Base-by-base conservation (phyloP, 306 rosid genomes). In the Ormosia emarginata region DNA sequence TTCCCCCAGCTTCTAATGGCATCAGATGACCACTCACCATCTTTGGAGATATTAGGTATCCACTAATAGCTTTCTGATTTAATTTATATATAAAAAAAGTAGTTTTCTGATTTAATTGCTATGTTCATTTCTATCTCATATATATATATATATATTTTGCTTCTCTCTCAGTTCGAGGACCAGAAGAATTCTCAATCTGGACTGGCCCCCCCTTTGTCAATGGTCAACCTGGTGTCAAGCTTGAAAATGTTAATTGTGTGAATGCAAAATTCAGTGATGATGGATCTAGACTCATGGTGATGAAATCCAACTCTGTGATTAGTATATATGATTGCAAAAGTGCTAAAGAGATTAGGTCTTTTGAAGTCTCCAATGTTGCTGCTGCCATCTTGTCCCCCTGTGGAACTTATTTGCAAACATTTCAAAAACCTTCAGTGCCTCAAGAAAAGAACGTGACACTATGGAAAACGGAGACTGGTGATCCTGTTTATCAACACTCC, bases 21-120 rank as follows among this genome's bases (percentile, higher is more conserved):
- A n/a, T 80, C 90, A 50, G 75, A 69, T 37, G 79, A 62, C 71
- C 76, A 63, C 7, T 67, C 92, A 24, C 90, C 91, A 3, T 17
- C 95, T 81, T 77, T 92, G 67, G 89, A 90, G 85, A 94, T 94
- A 82, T 85, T 94, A 84, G 98, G 98, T 94, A 88, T 72, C 56
- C 15, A 49, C 46, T 77, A 36, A 58, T 8, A 7, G 17, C 55
- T 63, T 57, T 74, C 33, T 32, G 18, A 69, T 64, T 80, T 17
- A 34, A 8, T 7, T 7, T 24, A 24, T 24, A 24, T 24, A 24
- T 24, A 24, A 24, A 24, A 24, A 24, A 24, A 1, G 24, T 8
- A 7, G 17, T 49, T 63, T 57, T 74, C 33, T 32, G 18, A 69
- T 64, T 80, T 17, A 34, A 8, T 7, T 7, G 15, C 24, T 71